Evolutionary conservation across 1,284 basidiomycete genomes (phyloP).

Genomic region (Thelephora terrestris): DNA sequence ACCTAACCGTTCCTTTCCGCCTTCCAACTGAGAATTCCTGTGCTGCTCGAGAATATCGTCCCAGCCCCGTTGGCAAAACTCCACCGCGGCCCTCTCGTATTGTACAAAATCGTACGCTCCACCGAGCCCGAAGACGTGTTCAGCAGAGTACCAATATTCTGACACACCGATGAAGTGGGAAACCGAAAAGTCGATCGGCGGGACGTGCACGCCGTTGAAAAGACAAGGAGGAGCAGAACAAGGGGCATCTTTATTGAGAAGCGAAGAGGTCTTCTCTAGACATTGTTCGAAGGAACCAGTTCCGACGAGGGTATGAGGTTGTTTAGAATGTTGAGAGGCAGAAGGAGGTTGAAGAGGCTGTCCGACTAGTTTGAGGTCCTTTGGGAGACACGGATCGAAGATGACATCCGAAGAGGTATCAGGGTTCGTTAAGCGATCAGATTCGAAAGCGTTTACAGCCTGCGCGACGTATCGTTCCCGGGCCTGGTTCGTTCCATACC

Average conservation of each 20-base stretch:
- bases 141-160: conserved; percentile 99
- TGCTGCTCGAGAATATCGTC: conserved; percentile 62
- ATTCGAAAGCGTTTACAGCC: conserved; percentile 47
- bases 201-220: conserved; percentile 96
- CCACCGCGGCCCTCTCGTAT: conserved; percentile 86
- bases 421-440: conserved; percentile 20
- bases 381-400: conserved; percentile 86
- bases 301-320: conserved; percentile 62
- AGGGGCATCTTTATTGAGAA: conserved; percentile 80
- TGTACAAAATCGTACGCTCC: conserved; percentile 94
- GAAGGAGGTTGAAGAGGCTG: conserved; percentile 33
- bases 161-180: conserved; percentile 96
- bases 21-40: conserved; percentile 37
- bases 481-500: conserved; percentile 96
- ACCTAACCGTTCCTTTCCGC: conserved; percentile 27
- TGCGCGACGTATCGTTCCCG: conserved; percentile 82
- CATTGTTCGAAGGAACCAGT: conserved; percentile 89
- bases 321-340: conserved; percentile 32
- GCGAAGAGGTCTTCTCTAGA: conserved; percentile 59
- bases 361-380: conserved; percentile 52
- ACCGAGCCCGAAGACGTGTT: conserved; percentile 91
- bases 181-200: conserved; percentile 82
- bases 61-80: conserved; percentile 84
- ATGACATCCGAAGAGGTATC: conserved; percentile 33
- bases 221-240: conserved; percentile 84